A percentile compares a stretch with the other conserved stretches of the same genome.
Conservation (phyloP, 495 filamentous ascomycete genomes). For the Thermochaetoides thermophila region DNA sequence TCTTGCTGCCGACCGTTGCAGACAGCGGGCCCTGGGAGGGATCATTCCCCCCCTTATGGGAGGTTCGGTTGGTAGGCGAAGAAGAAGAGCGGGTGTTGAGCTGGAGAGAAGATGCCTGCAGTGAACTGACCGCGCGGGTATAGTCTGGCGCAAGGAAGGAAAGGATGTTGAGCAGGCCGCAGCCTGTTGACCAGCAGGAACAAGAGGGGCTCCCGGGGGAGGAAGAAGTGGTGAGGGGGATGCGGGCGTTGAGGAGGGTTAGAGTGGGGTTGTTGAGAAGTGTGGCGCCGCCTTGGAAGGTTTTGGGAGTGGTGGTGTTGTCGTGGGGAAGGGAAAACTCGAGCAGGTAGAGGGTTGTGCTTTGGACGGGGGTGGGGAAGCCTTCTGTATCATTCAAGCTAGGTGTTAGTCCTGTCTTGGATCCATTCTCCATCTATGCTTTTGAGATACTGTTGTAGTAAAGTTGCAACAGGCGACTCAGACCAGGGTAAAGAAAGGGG, state of each 20-base stretch:
- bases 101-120: no score
- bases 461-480: not conserved
- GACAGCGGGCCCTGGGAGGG: no score
- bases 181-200: slow-evolving; percentile 49
- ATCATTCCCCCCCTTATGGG: no score
- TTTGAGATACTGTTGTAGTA: slow-evolving; percentile 9
- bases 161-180: slow-evolving; percentile 63
- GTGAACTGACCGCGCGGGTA: no score
- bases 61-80: no score
- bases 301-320: slow-evolving; percentile 23
- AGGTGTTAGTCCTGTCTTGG: no score
- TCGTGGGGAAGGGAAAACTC: slow-evolving; percentile 55
- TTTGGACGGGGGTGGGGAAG: slow-evolving; percentile 44
- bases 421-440: no score
- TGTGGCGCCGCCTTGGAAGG: slow-evolving; percentile 34
- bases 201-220: slow-evolving; percentile 51
- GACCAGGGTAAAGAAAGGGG: not conserved
- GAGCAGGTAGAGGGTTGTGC: slow-evolving; percentile 51
- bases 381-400: slow-evolving; percentile 35
- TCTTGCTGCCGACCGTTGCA: no score
- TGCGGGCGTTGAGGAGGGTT: slow-evolving; percentile 58
- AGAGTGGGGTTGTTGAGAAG: slow-evolving; percentile 31
- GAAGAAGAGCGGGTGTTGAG: no score
- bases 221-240: slow-evolving; percentile 49
- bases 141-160: no score